These are phyloP conservation scores for Sabuloglossum arenarium DNA, from an alignment of 495 filamentous ascomycete species.

Conservation along the genomic window DNA sequence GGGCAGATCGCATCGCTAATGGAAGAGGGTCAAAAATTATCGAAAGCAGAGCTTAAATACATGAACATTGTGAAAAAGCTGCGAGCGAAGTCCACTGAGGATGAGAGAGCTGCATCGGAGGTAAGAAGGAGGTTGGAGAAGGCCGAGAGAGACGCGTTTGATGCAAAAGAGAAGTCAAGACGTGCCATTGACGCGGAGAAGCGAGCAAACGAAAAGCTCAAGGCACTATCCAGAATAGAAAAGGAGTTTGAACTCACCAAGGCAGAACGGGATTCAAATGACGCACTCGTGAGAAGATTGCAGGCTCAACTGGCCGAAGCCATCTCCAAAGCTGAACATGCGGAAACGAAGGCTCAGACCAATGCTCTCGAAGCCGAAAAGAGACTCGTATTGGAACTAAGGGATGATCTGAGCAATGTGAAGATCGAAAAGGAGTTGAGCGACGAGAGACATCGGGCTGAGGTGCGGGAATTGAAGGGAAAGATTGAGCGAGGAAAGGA, in stretches of 20 bases:
- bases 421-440: slow-evolving; percentile 58
- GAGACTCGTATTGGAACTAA: slow-evolving; percentile 40
- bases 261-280: slow-evolving; percentile 43
- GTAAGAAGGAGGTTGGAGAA: slow-evolving; percentile 42
- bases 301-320: slow-evolving; percentile 50
- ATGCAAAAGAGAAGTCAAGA: slow-evolving; percentile 34
- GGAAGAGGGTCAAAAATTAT: slow-evolving; percentile 80
- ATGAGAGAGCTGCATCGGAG: slow-evolving; percentile 40
- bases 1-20: slow-evolving; percentile 76
- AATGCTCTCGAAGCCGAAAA: slow-evolving; percentile 53
- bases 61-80: slow-evolving; percentile 69
- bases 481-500: slow-evolving; percentile 58
- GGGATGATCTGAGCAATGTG: slow-evolving; percentile 46
- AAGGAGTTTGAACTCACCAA: slow-evolving; percentile 48
- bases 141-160: slow-evolving; percentile 37
- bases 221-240: slow-evolving; percentile 40
- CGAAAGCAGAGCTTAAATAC: slow-evolving; percentile 65
- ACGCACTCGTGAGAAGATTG: slow-evolving; percentile 43
- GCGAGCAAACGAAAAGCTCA: slow-evolving; percentile 38
- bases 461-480: slow-evolving; percentile 46
- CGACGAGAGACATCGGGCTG: slow-evolving; percentile 45
- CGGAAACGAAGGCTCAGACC: slow-evolving; percentile 41
- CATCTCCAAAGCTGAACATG: slow-evolving; percentile 40
- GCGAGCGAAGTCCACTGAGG: slow-evolving; percentile 34
- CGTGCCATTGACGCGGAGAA: slow-evolving; percentile 49